Base-by-base conservation (phyloP, 805 yeast genomes). In the Nakazawaea peltata region DNA sequence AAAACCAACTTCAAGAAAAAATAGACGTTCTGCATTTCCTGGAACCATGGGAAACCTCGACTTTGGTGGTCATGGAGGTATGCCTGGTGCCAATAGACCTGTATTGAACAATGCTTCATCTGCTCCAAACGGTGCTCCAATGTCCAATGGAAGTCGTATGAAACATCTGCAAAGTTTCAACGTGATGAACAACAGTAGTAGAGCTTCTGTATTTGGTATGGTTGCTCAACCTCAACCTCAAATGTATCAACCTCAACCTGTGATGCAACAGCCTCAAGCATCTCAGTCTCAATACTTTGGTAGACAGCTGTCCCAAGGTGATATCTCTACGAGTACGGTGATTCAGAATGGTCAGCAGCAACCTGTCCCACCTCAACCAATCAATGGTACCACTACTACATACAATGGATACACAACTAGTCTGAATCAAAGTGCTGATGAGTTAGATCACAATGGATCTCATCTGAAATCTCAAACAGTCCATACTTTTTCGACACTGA, bases 1-100 rank as follows among this genome's bases (percentile, higher is more conserved):
- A 39, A 59, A 57, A 38, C 63, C 66, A 25, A 61, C 71, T n/a
- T 58, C 66, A 4, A 54, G 72, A 44, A 67, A 67, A 49, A 32
- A 37, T 21, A 55, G 73, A 42, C 64, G 61, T 41, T 63, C 70
- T 1, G 51, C 63, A 2, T 46, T 57, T 42, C 51, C 64, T 28
- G 39, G 47, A 5, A 50, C 46, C 13, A 33, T 32, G 30, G 23
- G n/a, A 18, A 36, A 35, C 4, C 31, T 45, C 10, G 47, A 44
- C 26, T 34, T 33, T 14, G 42, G 42, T 8, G 55, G 53, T 25
- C 44, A 47, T 19, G 42, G 56, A 14, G 57, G 57, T 16, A 45
- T 48, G 49, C 55, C 54, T 15, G 49, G 53, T 25, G 43, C 47
- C 8, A 34, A 30, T 15, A 33, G 36, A n/a, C 31, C 39, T 13